These are phyloP conservation scores for Aspergillus costaricaensis DNA, from an alignment of 2,329 filamentous ascomycete genomes.

Conservation along the genomic window DNA sequence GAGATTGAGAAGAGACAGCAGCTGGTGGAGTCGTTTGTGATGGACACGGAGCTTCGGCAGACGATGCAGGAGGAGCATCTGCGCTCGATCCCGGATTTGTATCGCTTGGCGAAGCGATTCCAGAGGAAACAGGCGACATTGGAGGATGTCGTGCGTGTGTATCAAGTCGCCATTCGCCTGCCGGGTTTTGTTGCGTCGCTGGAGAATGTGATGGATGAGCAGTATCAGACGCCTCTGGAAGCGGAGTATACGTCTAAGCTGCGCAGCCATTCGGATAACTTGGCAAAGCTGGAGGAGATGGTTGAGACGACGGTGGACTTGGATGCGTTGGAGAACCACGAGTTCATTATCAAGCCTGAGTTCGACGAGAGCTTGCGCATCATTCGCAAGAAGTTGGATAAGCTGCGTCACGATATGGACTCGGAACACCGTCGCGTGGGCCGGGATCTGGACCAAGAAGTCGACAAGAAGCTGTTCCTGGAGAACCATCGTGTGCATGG, in stretches of 20 bases:
- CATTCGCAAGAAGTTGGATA: slow-evolving; percentile 90
- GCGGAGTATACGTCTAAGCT: slow-evolving; percentile 84
- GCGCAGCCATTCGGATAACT: slow-evolving; percentile 70
- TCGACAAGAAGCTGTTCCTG: slow-evolving; percentile 97
- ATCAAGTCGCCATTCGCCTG: slow-evolving; percentile 89
- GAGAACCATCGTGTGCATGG: slow-evolving; percentile 96
- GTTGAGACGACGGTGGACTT: slow-evolving; percentile 97
- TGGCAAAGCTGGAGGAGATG: slow-evolving; percentile 92
- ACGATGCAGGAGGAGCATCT: slow-evolving; percentile 97
- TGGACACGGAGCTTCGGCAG: slow-evolving; percentile 88
- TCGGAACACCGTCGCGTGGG: slow-evolving; percentile 76
- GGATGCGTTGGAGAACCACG: slow-evolving; percentile 91
- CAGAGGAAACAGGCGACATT: slow-evolving; percentile 87
- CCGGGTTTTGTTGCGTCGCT: slow-evolving; percentile 87
- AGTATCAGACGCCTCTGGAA: slow-evolving; percentile 84
- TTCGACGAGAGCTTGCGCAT: slow-evolving; percentile 86
- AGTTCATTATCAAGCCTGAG: slow-evolving; percentile 98
- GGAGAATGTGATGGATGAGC: slow-evolving; percentile 92
- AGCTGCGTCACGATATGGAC: slow-evolving; percentile 78
- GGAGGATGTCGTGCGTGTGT: slow-evolving; percentile 92
- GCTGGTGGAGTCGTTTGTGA: slow-evolving; percentile 90
- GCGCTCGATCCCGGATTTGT: slow-evolving; percentile 88
- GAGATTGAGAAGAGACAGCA: slow-evolving; percentile 92
- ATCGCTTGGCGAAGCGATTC: slow-evolving; percentile 90
- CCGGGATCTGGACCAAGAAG: slow-evolving; percentile 81